These are phyloP conservation scores for Eutrema salsugineum DNA, from an alignment of 441 rosid species.

Conservation along the genomic window DNA sequence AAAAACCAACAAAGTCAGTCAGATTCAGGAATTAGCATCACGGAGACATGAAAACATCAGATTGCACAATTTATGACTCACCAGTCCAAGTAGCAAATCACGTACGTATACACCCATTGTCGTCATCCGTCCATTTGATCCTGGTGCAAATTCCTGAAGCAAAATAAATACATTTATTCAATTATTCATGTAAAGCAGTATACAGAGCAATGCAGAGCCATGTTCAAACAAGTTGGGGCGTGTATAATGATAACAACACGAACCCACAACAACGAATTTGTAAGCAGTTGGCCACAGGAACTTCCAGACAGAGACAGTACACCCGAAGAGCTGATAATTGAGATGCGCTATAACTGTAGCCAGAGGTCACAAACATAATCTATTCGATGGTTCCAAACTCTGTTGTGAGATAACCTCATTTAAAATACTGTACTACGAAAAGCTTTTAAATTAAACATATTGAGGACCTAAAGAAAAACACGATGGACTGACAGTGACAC, in stretches of 20 bases:
- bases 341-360: background rate
- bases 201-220: background rate
- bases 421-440: background rate
- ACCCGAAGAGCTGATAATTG: background rate
- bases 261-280: background rate
- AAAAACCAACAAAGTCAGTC: conserved; percentile 7
- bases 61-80: conserved; percentile 32
- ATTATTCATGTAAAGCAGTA: background rate
- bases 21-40: background rate
- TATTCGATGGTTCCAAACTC: background rate
- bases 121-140: conserved; percentile 71
- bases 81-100: conserved; percentile 98
- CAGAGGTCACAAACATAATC: background rate
- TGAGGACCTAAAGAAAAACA: background rate
- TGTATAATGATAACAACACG: background rate
- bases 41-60: background rate
- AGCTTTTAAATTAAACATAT: background rate
- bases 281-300: background rate
- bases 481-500: background rate
- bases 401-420: background rate
- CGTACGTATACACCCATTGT: conserved; percentile 95
- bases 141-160: conserved; percentile 92
- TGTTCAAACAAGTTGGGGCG: background rate
- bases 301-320: background rate
- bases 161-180: background rate